These are phyloP conservation scores for Penicillium paxilli DNA, from an alignment of 495 filamentous ascomycete species.

Conservation along the genomic window DNA sequence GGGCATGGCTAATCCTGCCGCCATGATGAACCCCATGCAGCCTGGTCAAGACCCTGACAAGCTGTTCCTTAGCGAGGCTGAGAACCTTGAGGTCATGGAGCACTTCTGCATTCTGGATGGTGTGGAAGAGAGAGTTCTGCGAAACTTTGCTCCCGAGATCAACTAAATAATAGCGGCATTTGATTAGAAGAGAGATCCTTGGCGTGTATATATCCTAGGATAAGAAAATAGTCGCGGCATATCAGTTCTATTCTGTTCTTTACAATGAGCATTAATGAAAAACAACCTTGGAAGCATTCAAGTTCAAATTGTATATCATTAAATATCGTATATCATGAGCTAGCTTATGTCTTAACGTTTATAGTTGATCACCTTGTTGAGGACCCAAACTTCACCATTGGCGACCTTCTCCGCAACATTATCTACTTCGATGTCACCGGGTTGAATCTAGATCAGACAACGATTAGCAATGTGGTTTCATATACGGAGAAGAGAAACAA, in stretches of 20 bases:
- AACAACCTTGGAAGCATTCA: too few relatives aligned
- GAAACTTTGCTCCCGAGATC: slow-evolving; percentile 34
- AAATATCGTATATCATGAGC: slow-evolving; percentile 6
- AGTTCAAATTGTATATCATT: slow-evolving; percentile 6
- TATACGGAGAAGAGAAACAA: background rate
- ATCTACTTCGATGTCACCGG: slow-evolving; percentile 72
- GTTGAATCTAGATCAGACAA: slow-evolving; percentile 89
- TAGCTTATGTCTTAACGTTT: slow-evolving; percentile 9
- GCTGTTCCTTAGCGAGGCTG: slow-evolving; percentile 83
- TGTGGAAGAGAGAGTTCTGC: slow-evolving; percentile 79
- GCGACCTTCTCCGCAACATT: slow-evolving; percentile 68
- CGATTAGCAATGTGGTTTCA: background rate
- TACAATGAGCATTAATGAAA: too few relatives aligned
- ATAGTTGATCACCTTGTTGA: slow-evolving; percentile 69
- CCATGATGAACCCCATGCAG: slow-evolving; percentile 74
- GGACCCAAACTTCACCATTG: slow-evolving; percentile 85
- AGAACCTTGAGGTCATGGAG: slow-evolving; percentile 93
- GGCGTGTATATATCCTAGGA: background rate
- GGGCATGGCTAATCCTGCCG: slow-evolving; percentile 73
- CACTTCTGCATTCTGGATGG: slow-evolving; percentile 87
- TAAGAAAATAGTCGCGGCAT: background rate
- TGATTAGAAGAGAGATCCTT: background rate
- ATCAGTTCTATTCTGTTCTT: background rate
- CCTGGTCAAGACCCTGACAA: slow-evolving; percentile 96
- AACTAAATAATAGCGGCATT: slow-evolving; percentile 5